Conservation (phyloP, 1,139 yeast species). For the Keqinozyma sinolaborantium region DNA sequence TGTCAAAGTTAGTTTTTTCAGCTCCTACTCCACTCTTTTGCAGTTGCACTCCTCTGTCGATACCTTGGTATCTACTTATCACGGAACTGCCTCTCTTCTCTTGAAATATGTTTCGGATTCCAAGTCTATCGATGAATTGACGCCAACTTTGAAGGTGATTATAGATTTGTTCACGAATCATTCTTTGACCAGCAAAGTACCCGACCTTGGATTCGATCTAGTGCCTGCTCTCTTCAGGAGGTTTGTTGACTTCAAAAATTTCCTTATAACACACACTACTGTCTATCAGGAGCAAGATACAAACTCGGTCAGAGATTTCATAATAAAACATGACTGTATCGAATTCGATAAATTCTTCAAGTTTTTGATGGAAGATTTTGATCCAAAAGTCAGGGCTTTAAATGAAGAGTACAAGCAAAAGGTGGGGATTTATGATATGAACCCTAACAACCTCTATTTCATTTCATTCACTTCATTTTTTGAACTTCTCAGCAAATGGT, state of each 20-base stretch:
- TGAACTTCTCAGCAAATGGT: slow-evolving; percentile 32
- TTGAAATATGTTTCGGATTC: slow-evolving; percentile 24
- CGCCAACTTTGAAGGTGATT: slow-evolving; percentile 23
- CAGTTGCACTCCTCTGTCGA: slow-evolving; percentile 32
- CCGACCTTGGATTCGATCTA: slow-evolving; percentile 33
- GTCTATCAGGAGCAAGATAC: slow-evolving; percentile 12
- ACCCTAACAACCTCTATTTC: slow-evolving; percentile 8
- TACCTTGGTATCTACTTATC: slow-evolving; percentile 28
- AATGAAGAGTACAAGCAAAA: slow-evolving; percentile 18
- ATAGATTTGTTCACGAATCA: slow-evolving; percentile 24
- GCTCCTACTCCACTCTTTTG: slow-evolving; percentile 36
- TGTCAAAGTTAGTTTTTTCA: slow-evolving; percentile 33
- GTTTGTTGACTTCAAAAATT: slow-evolving; percentile 22
- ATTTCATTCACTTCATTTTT: slow-evolving; percentile 25
- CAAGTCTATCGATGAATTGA: slow-evolving; percentile 15
- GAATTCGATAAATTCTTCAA: slow-evolving; percentile 30
- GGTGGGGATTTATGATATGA: slow-evolving; percentile 9
- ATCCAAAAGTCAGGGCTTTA: slow-evolving; percentile 24
- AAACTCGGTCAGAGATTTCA: slow-evolving; percentile 12
- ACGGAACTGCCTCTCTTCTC: slow-evolving; percentile 34
- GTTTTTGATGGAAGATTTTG: slow-evolving; percentile 20
- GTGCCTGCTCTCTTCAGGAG: slow-evolving; percentile 11
- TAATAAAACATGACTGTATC: slow-evolving; percentile 16
- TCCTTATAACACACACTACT: slow-evolving; percentile 12
- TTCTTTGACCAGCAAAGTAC: slow-evolving; percentile 22